Base-by-base conservation (phyloP, 2,329 filamentous ascomycete genomes). In the Colletotrichum chrysophilum region DNA sequence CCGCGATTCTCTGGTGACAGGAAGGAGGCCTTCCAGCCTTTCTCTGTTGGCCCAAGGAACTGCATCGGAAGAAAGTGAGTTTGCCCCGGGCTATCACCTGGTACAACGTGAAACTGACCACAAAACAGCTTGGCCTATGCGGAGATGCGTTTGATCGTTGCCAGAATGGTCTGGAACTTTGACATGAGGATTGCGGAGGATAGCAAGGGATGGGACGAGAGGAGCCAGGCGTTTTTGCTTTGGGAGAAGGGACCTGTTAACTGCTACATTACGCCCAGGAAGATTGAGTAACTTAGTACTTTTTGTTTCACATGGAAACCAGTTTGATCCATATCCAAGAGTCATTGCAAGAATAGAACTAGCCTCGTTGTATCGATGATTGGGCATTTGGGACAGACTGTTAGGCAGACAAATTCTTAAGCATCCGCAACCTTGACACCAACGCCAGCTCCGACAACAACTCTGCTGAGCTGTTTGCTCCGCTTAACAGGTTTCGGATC, bases 1-100 rank as follows among this genome's bases (percentile, higher is more conserved):
- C 21, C 61, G n/a, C 56, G 62, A 14, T 75, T 71, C 28, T 21
- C 66, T 13, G 56, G 77, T 12, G 89, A 91, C 75, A 84, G 82
- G 34, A 82, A 82, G 48, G 85, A 86, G 0, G 84, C 83, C 2
- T 82, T 88, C 67, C 86, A 89, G 78, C 86, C 89, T 1, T 90
- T 91, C 74, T 84, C 85, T 5, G 66, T 87, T 3, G 88, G 89
- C 0, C 85, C 89, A 6, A 81, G 88, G 3, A 88, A 88, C 61
- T 90, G 89, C 71, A 83, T 90, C 24, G 89, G 89, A 2, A 83
- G 83, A 74, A 89, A 89, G 87, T 88, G 81, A 78, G 87, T 82
- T 0, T 14, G 1, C 13, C 13, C 14, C 16, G n/a, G 80, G 2
- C 78, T 80, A 87, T 87, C 21, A 18, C 2, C 73, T 18, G 13